Evolutionary conservation across 1,284 basidiomycete genomes (phyloP), one percentile per base, ranked within the genome.

Genomic region (Leccinum griseonigrum): DNA sequence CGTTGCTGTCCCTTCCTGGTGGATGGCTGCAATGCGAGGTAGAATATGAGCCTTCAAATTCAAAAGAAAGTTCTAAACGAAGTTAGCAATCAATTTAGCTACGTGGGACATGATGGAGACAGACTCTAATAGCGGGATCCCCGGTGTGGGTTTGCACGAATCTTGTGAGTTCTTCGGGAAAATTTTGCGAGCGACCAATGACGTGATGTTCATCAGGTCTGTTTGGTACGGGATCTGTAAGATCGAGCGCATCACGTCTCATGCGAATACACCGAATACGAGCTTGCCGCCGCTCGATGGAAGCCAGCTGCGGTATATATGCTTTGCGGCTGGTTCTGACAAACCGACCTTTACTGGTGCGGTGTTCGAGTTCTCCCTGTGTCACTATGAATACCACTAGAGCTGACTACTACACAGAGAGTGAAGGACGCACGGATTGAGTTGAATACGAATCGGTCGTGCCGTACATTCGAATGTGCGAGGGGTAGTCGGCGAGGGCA

Each of bases 181-280:
- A 58, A 50, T 63, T 66, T 38, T 62, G 60, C 16, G 58, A 61
- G 8, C 53, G 57, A 3, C 62, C 66, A 2, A 72, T 67, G 43
- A 58, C 52, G 40, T 70, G 60, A 36, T 67, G 67, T 13, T 57
- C 50, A 2, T 65, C 52, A 1, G 48, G 34, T 11, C 8, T 10
- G 14, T 54, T 31, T 2, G 46, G 38, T n/a, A 38, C 22, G 4
- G 22, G 32, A n/a, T 57, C 56, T 2, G 38, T 4, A 2, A 26
- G 3, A 26, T 26, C 22, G 22, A 26, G 22, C 22, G 22, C 22
- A 26, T 26, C 22, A 26, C 22, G 22, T 26, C 22, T 26, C 22
- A 26, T 26, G 22, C 22, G 22, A 26, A 26, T 26, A 26, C 22
- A 26, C 22, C 22, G 22, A 26, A 26, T 26, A 26, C 22, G 22